phyloP scores from a whole-genome alignment of 345 rosid species.

The Salix exigua region DNA sequence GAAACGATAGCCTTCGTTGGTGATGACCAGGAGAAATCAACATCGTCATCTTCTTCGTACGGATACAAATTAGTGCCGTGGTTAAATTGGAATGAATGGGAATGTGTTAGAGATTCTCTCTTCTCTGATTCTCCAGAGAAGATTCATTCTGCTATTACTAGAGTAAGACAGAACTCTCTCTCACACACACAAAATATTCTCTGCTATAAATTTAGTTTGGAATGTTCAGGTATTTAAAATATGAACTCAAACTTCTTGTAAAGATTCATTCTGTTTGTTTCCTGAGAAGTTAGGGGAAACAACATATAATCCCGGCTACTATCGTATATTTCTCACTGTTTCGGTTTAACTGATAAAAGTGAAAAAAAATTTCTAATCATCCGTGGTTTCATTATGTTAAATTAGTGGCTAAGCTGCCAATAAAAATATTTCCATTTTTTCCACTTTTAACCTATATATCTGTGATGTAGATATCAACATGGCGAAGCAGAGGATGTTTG shows the following conservation, averaged over 20 bases:
- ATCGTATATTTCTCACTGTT: background rate
- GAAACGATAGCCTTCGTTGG: slow-evolving; percentile 32
- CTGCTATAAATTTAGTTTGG: no score
- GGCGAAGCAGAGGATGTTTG: slow-evolving; percentile 83
- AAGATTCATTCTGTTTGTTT: background rate
- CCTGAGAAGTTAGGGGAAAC: background rate
- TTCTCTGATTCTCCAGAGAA: slow-evolving; percentile 63
- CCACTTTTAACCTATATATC: background rate
- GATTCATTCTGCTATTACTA: slow-evolving; percentile 49
- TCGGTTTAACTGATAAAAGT: background rate
- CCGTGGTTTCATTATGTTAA: background rate
- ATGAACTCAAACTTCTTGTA: no score
- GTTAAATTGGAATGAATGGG: slow-evolving; percentile 96
- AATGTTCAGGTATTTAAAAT: no score
- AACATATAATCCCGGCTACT: no score
- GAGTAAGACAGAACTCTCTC: slow-evolving; percentile 41
- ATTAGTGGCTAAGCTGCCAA: background rate
- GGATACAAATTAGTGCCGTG: slow-evolving; percentile 74
- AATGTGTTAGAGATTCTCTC: slow-evolving; percentile 63
- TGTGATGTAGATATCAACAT: slow-evolving; percentile 52
- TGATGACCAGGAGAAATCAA: slow-evolving; percentile 11
- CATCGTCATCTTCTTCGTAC: slow-evolving; percentile 26
- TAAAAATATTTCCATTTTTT: background rate
- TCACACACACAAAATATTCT: background rate
- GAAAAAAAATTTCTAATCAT: no score